phyloP scores from a whole-genome alignment of 2,329 filamentous ascomycete genomes.

The Thielaviopsis euricoi region DNA sequence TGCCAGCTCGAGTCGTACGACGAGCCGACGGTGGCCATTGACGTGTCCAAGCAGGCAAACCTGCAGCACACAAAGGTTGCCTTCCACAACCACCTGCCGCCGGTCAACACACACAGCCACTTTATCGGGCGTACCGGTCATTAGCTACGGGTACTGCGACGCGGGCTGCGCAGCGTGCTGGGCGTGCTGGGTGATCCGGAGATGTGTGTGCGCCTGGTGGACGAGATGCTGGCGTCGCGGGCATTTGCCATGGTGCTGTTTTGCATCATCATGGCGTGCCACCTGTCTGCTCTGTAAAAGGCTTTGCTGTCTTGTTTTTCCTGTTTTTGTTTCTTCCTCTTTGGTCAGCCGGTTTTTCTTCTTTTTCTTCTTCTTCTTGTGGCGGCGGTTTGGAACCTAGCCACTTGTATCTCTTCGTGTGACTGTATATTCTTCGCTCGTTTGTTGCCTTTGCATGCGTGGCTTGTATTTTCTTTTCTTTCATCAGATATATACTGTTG shows the following conservation, averaged over 20 bases:
- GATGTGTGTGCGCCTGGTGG: neutral
- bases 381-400: too few species aligned
- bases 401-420: too few species aligned
- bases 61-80: constrained; percentile 32
- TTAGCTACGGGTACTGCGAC: neutral
- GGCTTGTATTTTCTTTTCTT: too few species aligned
- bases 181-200: neutral
- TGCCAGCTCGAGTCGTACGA: constrained; percentile 59
- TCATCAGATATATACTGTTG: too few species aligned
- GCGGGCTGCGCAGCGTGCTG: neutral
- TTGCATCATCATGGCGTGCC: neutral
- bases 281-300: neutral
- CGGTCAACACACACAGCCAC: constrained; percentile 29
- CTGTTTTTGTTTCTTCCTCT: neutral
- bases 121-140: constrained; percentile 15
- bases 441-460: too few species aligned
- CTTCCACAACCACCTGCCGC: constrained; percentile 41
- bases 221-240: neutral
- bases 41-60: constrained; percentile 40
- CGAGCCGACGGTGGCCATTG: constrained; percentile 36
- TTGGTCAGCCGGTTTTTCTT: neutral
- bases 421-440: too few species aligned
- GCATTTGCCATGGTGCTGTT: neutral
- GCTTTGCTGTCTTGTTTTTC: neutral
- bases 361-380: too few species aligned